Evolutionary conservation across 2,329 filamentous ascomycete species (phyloP).

Genomic region (Alternaria triticina): DNA sequence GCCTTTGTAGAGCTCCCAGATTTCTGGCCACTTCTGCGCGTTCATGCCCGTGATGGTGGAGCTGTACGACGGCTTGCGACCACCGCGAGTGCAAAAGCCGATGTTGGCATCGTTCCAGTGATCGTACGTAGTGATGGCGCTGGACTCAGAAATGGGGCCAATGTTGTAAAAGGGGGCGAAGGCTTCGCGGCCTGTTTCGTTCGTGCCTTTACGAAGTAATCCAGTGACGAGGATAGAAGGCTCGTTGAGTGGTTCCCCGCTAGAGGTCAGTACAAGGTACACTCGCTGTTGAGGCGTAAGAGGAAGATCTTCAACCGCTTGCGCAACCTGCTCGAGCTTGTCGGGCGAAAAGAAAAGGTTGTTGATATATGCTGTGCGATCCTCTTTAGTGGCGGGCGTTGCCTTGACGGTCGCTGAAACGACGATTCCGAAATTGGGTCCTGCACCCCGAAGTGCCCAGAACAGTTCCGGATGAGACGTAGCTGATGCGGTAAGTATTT

Average conservation of each 20-base stretch:
- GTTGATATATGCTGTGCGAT: slow-evolving; percentile 35
- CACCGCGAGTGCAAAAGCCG: slow-evolving; percentile 47
- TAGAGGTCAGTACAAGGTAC: slow-evolving; percentile 43
- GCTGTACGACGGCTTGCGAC: slow-evolving; percentile 50
- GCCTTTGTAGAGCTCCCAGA: slow-evolving; percentile 49
- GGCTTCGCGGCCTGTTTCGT: slow-evolving; percentile 36
- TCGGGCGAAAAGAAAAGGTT: slow-evolving; percentile 31
- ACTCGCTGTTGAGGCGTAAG: slow-evolving; percentile 47
- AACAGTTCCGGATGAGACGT: slow-evolving; percentile 41
- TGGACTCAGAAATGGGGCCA: slow-evolving; percentile 29
- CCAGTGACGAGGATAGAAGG: slow-evolving; percentile 36
- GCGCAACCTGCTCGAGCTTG: slow-evolving; percentile 42
- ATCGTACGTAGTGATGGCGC: slow-evolving; percentile 43
- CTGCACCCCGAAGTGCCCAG: slow-evolving; percentile 47
- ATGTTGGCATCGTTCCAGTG: slow-evolving; percentile 51
- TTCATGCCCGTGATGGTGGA: slow-evolving; percentile 45
- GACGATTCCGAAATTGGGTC: slow-evolving; percentile 45
- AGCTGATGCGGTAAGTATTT: slow-evolving; percentile 37
- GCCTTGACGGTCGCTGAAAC: slow-evolving; percentile 48
- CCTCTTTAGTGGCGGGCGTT: slow-evolving; percentile 30
- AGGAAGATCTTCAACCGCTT: slow-evolving; percentile 47
- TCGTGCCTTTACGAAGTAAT: slow-evolving; percentile 45
- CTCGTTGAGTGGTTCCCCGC: slow-evolving; percentile 27
- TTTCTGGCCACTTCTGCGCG: slow-evolving; percentile 46
- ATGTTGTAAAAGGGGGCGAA: slow-evolving; percentile 48